Percentiles rank a stretch among this genome's conserved stretches.
Conservation (phyloP, 2,329 filamentous ascomycete species). For the Rhinocladiella mackenziei region DNA sequence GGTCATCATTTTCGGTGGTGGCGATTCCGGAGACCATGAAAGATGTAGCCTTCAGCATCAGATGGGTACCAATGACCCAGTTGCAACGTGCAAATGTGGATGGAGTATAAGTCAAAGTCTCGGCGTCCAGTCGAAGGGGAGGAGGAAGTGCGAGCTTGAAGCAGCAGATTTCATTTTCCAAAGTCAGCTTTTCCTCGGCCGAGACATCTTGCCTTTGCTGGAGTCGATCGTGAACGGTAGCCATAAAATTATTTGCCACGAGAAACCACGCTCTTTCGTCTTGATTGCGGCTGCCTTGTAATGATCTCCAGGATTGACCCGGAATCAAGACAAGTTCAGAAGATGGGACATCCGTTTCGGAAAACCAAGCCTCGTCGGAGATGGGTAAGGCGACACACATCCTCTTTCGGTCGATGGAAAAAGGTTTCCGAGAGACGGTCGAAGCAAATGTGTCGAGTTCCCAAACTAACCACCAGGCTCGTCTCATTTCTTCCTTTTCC, state of each 20-base stretch:
- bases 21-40: constrained; percentile 20
- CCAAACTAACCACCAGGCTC: constrained; percentile 23
- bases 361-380: constrained; percentile 23
- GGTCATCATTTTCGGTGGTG: constrained; percentile 15
- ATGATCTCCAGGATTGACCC: constrained; percentile 19
- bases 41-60: constrained; percentile 21
- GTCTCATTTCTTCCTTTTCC: constrained; percentile 21
- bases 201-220: constrained; percentile 20
- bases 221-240: constrained; percentile 17
- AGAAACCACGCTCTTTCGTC: constrained; percentile 24
- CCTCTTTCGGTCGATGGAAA: constrained; percentile 22
- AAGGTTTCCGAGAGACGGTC: constrained; percentile 19
- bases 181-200: constrained; percentile 18
- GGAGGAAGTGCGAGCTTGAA: constrained; percentile 21
- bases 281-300: constrained; percentile 15
- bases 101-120: constrained; percentile 14
- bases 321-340: constrained; percentile 15
- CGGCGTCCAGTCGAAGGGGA: constrained; percentile 16
- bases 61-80: constrained; percentile 24
- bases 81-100: constrained; percentile 18
- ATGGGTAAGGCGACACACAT: constrained; percentile 19
- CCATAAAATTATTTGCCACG: constrained; percentile 20
- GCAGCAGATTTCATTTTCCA: constrained; percentile 23
- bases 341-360: constrained; percentile 13
- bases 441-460: constrained; percentile 24